Base-by-base conservation (phyloP, 805 yeast species). In the Wickerhamomyces hampshirensis region DNA sequence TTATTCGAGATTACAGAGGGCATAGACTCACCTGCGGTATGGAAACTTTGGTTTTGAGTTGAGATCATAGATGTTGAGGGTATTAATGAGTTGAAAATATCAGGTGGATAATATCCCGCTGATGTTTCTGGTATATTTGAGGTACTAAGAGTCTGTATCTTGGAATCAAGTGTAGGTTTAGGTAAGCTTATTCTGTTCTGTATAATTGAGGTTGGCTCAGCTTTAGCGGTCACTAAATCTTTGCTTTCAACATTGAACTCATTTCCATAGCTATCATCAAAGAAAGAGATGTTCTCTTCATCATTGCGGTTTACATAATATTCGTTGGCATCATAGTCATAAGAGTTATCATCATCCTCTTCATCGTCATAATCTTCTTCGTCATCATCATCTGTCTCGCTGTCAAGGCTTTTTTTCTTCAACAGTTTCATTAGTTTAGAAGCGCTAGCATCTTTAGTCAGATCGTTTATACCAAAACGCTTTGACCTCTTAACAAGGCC, bases 381-480 rank as follows among this genome's bases (percentile, higher is more conserved):
- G n/a, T 33, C 29, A 6, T 38, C 39, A 12, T 14, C 27, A 13
- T 28, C 42, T 19, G 21, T 28, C 5, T 32, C 30, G 23, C 29
- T 35, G 6, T 30, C 37, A 26, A 18, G 31, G 5, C 27, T 31
- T n/a, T 29, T 33, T 29, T 35, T 32, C 21, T 33, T 32, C 35
- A 39, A 24, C 35, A 48, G 18, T 18, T 32, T 24, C 18, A 30
- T 18, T 3, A 44, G 17, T 16, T 35, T 34, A 12, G 31, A 32
- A 11, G 35, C 11, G 8, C 31, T 19, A 4, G 23, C 8, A 27
- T 43, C 44, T 10, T 15, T 34, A 8, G 29, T 5, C 21, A 31
- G 12, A 23, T 34, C 40, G 3, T 26, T 28, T 19, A 37, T 26
- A 1, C 46, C 46, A 11, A 39, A 35, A 4, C 35, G 31, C 26